Evolutionary conservation across 2,329 filamentous ascomycete species (phyloP), one percentile per base, ranked within the genome.

Genomic region (Metarhizium album): DNA sequence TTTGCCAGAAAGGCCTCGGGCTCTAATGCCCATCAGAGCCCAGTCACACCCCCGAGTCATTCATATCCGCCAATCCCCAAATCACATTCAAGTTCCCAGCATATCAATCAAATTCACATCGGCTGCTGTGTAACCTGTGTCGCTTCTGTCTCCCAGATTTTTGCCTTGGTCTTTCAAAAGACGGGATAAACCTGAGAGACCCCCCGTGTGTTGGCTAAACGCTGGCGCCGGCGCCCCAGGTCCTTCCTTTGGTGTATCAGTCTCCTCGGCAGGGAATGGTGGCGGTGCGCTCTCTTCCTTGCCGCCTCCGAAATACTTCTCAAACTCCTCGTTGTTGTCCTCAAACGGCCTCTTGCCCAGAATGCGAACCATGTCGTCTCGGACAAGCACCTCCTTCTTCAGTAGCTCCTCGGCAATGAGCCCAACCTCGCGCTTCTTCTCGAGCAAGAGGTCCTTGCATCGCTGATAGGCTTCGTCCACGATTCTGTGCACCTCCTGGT

Each of bases 401-500:
- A 98, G 74, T 52, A 98, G 74, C 71, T 98, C 93, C 73, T 98
- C 90, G 0, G 93, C 93, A 4, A 98, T 82, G 38, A 96, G 73
- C 3, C 88, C 89, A 35, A 98, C 78, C 70, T 97, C 88, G 60
- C 79, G 76, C 75, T 94, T 93, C 82, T 89, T 95, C 70, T 86
- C 84, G 2, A 78, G 79, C 48, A 98, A 75, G 24, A 98, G 79
- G 45, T 87, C 81, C 62, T 81, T 83, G 75, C 93, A 98, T 69
- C 93, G 85, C 68, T 86, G 81, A 75, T 98, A 95, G 1, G 93
- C 93, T 65, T 93, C 82, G 56, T 94, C 88, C 49, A 98, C 83
- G 59, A 98, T 95, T 49, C 88, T 81, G 58, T 88, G 84, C 55
- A 98, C 91, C 71, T 98, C 93, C 42, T 77, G 71, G 65, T 98